A percentile compares a stretch with the other conserved stretches of the same genome.
Conservation (phyloP, 148 eudicot genomes). For the Silene conica region DNA sequence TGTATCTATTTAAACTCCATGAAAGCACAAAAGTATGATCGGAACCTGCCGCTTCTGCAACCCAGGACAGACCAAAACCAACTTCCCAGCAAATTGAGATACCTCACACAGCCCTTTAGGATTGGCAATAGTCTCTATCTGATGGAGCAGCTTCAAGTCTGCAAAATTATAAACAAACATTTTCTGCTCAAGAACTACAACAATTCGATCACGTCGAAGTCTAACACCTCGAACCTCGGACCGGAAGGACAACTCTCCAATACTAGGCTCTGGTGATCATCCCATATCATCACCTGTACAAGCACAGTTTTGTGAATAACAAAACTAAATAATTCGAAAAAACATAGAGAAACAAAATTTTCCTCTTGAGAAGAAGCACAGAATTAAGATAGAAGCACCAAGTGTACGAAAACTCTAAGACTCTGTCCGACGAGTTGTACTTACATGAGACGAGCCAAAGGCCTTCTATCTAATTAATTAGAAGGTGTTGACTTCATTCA, state of each 20-base stretch:
- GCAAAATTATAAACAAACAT: conserved; percentile 76
- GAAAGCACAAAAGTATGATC: no score
- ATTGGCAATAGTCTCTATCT: conserved; percentile 76
- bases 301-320: background rate
- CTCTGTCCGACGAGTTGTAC: no score
- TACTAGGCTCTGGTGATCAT: conserved; percentile 78
- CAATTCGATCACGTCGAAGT: conserved; percentile 63
- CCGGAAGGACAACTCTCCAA: conserved; percentile 77
- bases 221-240: conserved; percentile 79
- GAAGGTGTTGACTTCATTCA: no score
- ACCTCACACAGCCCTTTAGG: conserved; percentile 84
- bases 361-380: no score
- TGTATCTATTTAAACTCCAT: no score
- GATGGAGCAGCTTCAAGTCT: conserved; percentile 74
- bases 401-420: no score
- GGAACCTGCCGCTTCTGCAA: conserved; percentile 82
- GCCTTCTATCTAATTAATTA: no score
- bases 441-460: no score
- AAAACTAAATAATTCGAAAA: background rate
- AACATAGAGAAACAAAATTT: background rate
- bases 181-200: conserved; percentile 76
- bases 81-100: conserved; percentile 51
- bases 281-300: conserved; percentile 63
- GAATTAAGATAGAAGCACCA: no score
- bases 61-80: conserved; percentile 78